These are phyloP conservation scores for Russula earlei DNA, from an alignment of 768 basidiomycete genomes.

Conservation along the genomic window DNA sequence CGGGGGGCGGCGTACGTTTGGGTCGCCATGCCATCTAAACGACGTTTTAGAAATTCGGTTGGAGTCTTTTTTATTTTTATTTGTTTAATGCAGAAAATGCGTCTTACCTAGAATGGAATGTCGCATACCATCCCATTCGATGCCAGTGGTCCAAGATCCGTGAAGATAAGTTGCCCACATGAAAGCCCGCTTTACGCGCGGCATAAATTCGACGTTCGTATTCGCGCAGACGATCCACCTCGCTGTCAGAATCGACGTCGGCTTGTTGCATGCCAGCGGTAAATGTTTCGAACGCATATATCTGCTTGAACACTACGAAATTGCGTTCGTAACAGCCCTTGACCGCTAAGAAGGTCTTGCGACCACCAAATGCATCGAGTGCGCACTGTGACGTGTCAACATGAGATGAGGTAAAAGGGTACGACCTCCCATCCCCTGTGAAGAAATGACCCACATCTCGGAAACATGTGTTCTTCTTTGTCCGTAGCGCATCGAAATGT, in stretches of 20 bases:
- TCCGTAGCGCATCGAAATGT: slow-evolving; percentile 68
- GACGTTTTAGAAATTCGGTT: background rate
- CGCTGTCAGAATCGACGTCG: slow-evolving; percentile 36
- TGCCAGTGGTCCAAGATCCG: slow-evolving; percentile 77
- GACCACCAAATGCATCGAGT: slow-evolving; percentile 55
- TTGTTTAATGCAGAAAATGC: background rate
- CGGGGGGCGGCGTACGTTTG: slow-evolving; percentile 17
- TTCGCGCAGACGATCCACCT: slow-evolving; percentile 58
- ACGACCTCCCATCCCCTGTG: background rate
- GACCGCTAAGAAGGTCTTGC: slow-evolving; percentile 76
- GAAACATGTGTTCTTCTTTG: slow-evolving; percentile 75
- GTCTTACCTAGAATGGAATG: slow-evolving; percentile 58
- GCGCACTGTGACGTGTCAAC: slow-evolving; percentile 43
- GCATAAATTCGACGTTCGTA: slow-evolving; percentile 63
- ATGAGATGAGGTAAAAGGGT: slow-evolving; percentile 2
- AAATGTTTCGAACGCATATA: slow-evolving; percentile 59
- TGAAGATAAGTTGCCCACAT: slow-evolving; percentile 65
- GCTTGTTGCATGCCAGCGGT: slow-evolving; percentile 30
- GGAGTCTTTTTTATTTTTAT: background rate
- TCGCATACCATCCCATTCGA: slow-evolving; percentile 62
- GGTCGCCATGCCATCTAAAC: slow-evolving; percentile 20
- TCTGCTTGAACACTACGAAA: slow-evolving; percentile 77
- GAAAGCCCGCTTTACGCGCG: slow-evolving; percentile 55
- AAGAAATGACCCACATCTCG: slow-evolving; percentile 44
- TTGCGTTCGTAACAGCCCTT: slow-evolving; percentile 84